A percentile compares a stretch with the other conserved stretches of the same genome.
phyloP scores from a whole-genome alignment of 768 basidiomycete genomes.

The Xanthoconium stramineum region DNA sequence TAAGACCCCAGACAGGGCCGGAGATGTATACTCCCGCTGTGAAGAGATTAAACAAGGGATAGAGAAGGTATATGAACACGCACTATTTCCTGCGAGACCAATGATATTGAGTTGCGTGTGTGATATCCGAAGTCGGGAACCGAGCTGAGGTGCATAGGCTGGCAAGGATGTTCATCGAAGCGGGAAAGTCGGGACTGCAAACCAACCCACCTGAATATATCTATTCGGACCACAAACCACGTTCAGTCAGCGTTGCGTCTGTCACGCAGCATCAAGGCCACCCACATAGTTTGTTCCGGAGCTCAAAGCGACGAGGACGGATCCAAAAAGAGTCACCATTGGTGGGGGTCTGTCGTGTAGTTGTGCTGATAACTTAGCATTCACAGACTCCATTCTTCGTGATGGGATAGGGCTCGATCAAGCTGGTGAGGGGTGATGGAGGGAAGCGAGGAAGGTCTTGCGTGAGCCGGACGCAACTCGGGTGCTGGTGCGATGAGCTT shows the following conservation, averaged over 20 bases:
- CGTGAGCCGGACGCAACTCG: too few relatives aligned
- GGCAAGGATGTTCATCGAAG: neutral
- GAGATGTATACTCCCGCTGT: constrained; percentile 73
- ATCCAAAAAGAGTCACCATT: constrained; percentile 51
- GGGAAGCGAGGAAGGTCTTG: neutral
- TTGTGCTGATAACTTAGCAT: constrained; percentile 17
- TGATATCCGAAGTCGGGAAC: constrained; percentile 65
- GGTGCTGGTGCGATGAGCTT: too few relatives aligned
- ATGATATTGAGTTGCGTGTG: constrained; percentile 84
- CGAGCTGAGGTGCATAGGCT: constrained; percentile 89
- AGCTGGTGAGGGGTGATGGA: neutral
- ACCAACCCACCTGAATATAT: constrained; percentile 30
- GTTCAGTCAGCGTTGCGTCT: neutral
- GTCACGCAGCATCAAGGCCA: constrained; percentile 1
- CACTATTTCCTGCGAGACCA: constrained; percentile 76
- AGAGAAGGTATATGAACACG: constrained; percentile 24
- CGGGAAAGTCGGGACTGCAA: neutral
- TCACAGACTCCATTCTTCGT: constrained; percentile 6
- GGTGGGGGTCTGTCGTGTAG: constrained; percentile 31
- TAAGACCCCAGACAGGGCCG: constrained; percentile 76
- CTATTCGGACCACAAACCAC: constrained; percentile 8
- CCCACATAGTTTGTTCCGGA: constrained; percentile 78
- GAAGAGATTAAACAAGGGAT: neutral
- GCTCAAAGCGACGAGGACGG: constrained; percentile 55
- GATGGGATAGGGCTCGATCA: too few relatives aligned